Evolutionary conservation across 441 rosid genomes (phyloP), one percentile per base, ranked within the genome.

Genomic region (Bocquillonia castaneifolia): DNA sequence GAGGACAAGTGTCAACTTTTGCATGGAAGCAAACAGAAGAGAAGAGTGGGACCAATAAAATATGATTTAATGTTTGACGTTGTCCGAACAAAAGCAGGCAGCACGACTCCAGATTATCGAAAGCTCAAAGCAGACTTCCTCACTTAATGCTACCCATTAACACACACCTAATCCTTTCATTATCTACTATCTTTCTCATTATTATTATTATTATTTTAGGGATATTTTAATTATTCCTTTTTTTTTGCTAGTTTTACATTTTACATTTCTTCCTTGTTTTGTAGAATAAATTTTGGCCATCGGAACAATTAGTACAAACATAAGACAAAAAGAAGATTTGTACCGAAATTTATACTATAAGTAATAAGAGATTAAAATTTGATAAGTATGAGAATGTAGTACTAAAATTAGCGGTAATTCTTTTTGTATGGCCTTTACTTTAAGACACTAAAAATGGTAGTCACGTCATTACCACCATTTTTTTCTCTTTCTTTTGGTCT

Each of bases 401-500:
- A 0, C 55, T 40, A 39, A 59, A 58, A 31, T 58, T 50, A 66
- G 66, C n/a, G 67, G 13, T 10, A 47, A 1, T 29, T 29, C 18
- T 22, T 20, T 28, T 29, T 42, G 26, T 6, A 5, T 12, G 66
- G 66, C 39, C 10, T 29, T 18, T n/a, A 3, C 34, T 50, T 7
- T 45, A 26, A 40, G 52, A 66, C 40, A 22, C 67, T 74, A 80
- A 75, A 83, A 78, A 72, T 73, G 81, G 83, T 50, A 67, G 40
- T 39, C 59, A 62, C 73, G 80, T 76, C 78, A 66, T 69, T 68
- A 67, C 79, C 82, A 75, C 76, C 75, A 78, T 79, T 76, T 79
- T 48, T 66, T 63, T 63, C n/a, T 55, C 59, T 55, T 55, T 59
- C 67, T 68, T 85, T 79, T 77, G 98, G 96, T 73, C 68, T 75